A percentile compares a stretch with the other conserved stretches of the same genome.
These are phyloP conservation scores for Cladosporium sp. DNA, from an alignment of 2,329 filamentous ascomycete species.

Conservation along the genomic window DNA sequence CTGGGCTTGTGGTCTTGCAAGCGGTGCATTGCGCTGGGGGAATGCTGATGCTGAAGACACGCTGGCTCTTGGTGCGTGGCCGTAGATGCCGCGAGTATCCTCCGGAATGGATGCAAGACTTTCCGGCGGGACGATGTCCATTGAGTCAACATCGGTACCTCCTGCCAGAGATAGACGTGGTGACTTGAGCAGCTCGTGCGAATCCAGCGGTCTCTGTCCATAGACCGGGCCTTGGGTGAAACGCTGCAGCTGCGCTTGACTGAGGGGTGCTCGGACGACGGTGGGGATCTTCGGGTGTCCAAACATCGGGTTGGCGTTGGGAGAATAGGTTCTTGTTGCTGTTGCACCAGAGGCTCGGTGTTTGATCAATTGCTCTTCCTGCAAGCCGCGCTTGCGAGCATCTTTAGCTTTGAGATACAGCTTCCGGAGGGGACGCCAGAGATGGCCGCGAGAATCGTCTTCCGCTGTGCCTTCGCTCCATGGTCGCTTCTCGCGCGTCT, in stretches of 20 bases:
- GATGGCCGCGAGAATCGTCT: slow-evolving; percentile 50
- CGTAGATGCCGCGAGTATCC: background rate
- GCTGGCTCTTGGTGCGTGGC: slow-evolving; percentile 3
- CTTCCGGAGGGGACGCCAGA: slow-evolving; percentile 65
- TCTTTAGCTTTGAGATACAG: slow-evolving; percentile 61
- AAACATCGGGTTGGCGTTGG: slow-evolving; percentile 40
- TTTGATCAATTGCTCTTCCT: slow-evolving; percentile 38
- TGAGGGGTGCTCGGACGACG: slow-evolving; percentile 38
- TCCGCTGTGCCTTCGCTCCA: slow-evolving; percentile 41
- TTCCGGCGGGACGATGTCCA: slow-evolving; percentile 20
- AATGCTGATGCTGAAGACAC: slow-evolving; percentile 11
- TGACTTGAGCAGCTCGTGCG: slow-evolving; percentile 37
- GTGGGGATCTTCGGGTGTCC: slow-evolving; percentile 33
- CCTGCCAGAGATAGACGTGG: slow-evolving; percentile 30
- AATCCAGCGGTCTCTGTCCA: slow-evolving; percentile 37
- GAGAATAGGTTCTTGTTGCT: slow-evolving; percentile 35
- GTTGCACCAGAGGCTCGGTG: slow-evolving; percentile 25
- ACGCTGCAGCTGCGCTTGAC: slow-evolving; percentile 37
- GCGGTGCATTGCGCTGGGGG: background rate
- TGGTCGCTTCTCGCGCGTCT: slow-evolving; percentile 43
- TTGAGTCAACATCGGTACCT: slow-evolving; percentile 24
- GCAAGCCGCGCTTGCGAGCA: slow-evolving; percentile 55
- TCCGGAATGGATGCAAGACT: slow-evolving; percentile 9
- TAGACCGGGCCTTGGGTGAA: slow-evolving; percentile 38
- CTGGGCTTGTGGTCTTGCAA: slow-evolving; percentile 5